Evolutionary conservation across 345 rosid genomes (phyloP), one percentile per base, ranked within the genome.

Genomic region (Diplotaxis tenuifolia): DNA sequence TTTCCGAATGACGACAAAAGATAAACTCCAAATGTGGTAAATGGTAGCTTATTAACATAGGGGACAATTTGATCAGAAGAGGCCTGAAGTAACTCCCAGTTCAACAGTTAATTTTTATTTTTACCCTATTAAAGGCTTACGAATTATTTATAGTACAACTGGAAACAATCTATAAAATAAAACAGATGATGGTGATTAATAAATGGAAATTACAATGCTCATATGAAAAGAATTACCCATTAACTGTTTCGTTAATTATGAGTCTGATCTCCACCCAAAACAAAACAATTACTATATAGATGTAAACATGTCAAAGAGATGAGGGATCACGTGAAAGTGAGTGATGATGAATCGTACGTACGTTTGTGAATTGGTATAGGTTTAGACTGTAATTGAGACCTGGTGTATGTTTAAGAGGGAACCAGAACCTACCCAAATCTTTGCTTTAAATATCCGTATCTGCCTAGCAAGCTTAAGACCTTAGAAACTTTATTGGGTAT

Each of bases 51-150:
- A 55, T 55, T 38, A 40, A 69, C 65, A 54, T 55, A 75, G 79
- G 79, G 53, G 52, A 62, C 79, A 75, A 62, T 56, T 69, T 69
- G 75, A 54, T 62, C 79, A 75, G 79, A 69, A 62, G 40, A 34
- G 50, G 50, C 50, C 50, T 42, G 50, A 42, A 42, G 50, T n/a
- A 42, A 42, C 50, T 42, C 50, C 5, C 50, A 42, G 50, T 42
- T 42, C 65, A 62, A 62, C 70, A 62, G 65, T 60, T n/a, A 3
- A 52, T 16, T 22, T 36, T 32, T 62, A 0, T 74, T 73, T 38
- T 27, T 25, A 38, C 21, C 53, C 25, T 29, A 22, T 22, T 15
- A 21, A 49, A 9, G 29, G 57, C 38, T 36, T 34, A 14, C 16
- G 16, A 3, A 16, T 29, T 58, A 58, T 59, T 59, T 32, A 42